These are phyloP conservation scores for Chaetomium globosum DNA, from an alignment of 2,329 filamentous ascomycete genomes.

Conservation along the genomic window DNA sequence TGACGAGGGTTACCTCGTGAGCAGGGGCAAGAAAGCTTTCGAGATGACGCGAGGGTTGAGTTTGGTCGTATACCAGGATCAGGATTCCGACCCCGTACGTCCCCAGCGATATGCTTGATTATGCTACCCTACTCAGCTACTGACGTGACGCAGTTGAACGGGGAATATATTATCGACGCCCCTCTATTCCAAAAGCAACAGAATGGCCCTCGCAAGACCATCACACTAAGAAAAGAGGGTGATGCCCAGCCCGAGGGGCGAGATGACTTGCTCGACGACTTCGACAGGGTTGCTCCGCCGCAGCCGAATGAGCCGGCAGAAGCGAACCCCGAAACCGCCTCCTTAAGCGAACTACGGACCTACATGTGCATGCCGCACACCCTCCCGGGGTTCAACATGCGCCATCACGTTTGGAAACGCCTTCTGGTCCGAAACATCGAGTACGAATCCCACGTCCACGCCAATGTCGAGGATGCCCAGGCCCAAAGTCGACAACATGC, in stretches of 20 bases:
- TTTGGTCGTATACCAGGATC: no score
- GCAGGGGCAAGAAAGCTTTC: no score
- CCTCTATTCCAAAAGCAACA: no score
- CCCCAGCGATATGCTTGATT: not conserved
- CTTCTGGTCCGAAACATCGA: not conserved
- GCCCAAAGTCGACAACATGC: not conserved
- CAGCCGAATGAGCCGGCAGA: no score
- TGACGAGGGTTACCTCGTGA: no score
- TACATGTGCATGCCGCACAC: not conserved
- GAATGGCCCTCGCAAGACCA: not conserved
- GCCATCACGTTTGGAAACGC: not conserved
- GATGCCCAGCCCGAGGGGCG: not conserved
- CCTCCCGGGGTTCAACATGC: not conserved
- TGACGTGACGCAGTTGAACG: not conserved
- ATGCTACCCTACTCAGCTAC: not conserved
- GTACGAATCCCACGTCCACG: not conserved
- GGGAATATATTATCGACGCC: not conserved
- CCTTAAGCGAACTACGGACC: not conserved
- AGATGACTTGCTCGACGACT: no score
- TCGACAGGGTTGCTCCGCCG: no score
- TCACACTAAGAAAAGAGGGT: not conserved
- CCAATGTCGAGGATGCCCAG: not conserved
- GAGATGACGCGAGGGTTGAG: no score
- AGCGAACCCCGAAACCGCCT: not conserved
- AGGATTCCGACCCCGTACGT: no score